A percentile compares a stretch with the other conserved stretches of the same genome.
phyloP scores from a whole-genome alignment of 2,329 filamentous ascomycete genomes.

The Fusarium succisae region DNA sequence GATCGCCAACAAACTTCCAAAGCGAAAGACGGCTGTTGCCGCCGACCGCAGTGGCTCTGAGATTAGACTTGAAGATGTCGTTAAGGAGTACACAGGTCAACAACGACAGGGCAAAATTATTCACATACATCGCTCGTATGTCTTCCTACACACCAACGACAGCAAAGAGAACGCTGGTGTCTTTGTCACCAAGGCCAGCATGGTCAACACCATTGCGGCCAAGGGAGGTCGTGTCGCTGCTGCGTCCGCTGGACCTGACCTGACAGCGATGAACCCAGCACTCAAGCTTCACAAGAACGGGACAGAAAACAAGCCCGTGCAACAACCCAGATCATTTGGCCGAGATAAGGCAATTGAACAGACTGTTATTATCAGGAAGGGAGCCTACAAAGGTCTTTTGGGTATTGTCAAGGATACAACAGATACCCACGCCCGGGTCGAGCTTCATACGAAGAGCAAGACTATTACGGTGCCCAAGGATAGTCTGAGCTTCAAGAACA shows the following conservation, averaged over 20 bases:
- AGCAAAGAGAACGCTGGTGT: conserved; percentile 88
- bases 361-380: conserved; percentile 87
- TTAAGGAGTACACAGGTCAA: conserved; percentile 90
- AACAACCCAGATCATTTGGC: conserved; percentile 80
- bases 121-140: conserved; percentile 91
- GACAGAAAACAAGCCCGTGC: conserved; percentile 57
- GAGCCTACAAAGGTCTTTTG: conserved; percentile 89
- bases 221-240: conserved; percentile 82
- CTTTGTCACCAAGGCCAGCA: conserved; percentile 85
- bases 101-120: conserved; percentile 87
- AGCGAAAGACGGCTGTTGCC: conserved; percentile 84
- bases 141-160: conserved; percentile 88
- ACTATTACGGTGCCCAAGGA: conserved; percentile 85
- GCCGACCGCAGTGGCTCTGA: conserved; percentile 94
- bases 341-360: conserved; percentile 89
- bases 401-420: conserved; percentile 97
- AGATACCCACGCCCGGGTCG: conserved; percentile 84
- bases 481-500: conserved; percentile 86
- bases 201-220: conserved; percentile 90
- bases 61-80: conserved; percentile 89
- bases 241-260: conserved; percentile 71
- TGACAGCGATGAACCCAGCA: conserved; percentile 92
- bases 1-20: conserved; percentile 87
- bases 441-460: conserved; percentile 95
- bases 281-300: conserved; percentile 74